These are phyloP conservation scores for Thelephora aurantiotincta DNA, from an alignment of 768 basidiomycete species.

Conservation along the genomic window DNA sequence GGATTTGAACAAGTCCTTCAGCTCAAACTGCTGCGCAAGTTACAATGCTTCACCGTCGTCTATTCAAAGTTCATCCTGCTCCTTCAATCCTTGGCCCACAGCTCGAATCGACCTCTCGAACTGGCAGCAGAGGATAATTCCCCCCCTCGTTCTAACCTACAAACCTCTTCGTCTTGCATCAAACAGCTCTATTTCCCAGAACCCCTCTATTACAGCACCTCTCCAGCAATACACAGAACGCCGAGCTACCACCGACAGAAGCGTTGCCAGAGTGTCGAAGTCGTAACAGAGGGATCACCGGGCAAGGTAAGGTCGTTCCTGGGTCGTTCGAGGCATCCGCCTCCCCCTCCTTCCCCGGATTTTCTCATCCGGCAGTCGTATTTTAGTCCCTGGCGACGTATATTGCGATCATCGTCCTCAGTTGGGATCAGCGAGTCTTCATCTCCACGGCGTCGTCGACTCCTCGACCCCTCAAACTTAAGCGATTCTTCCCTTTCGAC, in stretches of 20 bases:
- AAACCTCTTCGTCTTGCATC: constrained; percentile 19
- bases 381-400: constrained; percentile 35
- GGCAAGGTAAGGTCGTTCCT: constrained; percentile 23
- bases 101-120: constrained; percentile 31
- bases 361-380: constrained; percentile 33
- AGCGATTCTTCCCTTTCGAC: constrained; percentile 11
- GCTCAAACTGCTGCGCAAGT: constrained; percentile 16
- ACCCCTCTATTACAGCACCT: constrained; percentile 39
- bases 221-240: not conserved
- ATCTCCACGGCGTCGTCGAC: constrained; percentile 6
- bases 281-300: constrained; percentile 1
- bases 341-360: constrained; percentile 32
- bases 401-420: constrained; percentile 17
- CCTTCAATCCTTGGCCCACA: constrained; percentile 59
- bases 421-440: constrained; percentile 19
- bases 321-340: constrained; percentile 16
- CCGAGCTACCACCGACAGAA: not conserved
- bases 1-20: constrained; percentile 18
- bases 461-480: constrained; percentile 9
- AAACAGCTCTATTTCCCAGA: constrained; percentile 64
- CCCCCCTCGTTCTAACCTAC: constrained; percentile 17
- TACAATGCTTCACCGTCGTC: constrained; percentile 38
- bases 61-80: constrained; percentile 68
- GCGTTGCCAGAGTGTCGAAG: not conserved
- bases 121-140: constrained; percentile 29